phyloP scores from a whole-genome alignment of 345 rosid genomes.

The Psidium friedrichsthalianum region DNA sequence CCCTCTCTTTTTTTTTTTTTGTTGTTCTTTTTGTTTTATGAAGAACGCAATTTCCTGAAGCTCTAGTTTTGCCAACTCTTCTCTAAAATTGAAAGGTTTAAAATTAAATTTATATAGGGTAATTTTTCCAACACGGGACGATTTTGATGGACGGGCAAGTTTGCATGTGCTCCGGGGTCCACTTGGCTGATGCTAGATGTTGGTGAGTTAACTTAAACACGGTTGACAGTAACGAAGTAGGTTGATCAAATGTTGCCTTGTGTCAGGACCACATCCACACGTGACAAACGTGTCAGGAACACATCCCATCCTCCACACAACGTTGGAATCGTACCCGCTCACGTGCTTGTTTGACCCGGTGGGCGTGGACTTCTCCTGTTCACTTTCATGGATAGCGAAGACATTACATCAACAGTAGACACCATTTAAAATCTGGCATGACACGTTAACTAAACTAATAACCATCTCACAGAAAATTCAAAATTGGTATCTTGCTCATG shows the following conservation, averaged over 20 bases:
- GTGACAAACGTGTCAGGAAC: neutral
- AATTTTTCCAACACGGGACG: too few relatives aligned
- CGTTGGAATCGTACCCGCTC: neutral
- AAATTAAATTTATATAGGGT: rapidly evolving
- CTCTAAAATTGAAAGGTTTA: neutral
- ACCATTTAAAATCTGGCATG: neutral
- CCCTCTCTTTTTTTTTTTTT: neutral
- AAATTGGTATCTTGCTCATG: neutral
- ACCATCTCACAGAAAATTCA: neutral
- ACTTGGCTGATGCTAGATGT: neutral
- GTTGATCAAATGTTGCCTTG: neutral
- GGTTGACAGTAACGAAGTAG: neutral
- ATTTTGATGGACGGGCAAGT: neutral
- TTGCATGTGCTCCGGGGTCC: neutral
- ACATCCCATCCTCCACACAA: neutral
- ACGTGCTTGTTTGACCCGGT: neutral
- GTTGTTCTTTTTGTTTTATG: neutral
- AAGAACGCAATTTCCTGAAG: neutral
- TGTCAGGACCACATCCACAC: neutral
- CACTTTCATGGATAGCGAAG: neutral
- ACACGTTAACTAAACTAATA: neutral
- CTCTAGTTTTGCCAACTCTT: neutral
- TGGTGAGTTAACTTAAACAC: neutral
- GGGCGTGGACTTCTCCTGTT: neutral
- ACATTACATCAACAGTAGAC: neutral